Conservation (phyloP, 176 grass and related monocot species). For the Cenchrus fungigraminus region DNA sequence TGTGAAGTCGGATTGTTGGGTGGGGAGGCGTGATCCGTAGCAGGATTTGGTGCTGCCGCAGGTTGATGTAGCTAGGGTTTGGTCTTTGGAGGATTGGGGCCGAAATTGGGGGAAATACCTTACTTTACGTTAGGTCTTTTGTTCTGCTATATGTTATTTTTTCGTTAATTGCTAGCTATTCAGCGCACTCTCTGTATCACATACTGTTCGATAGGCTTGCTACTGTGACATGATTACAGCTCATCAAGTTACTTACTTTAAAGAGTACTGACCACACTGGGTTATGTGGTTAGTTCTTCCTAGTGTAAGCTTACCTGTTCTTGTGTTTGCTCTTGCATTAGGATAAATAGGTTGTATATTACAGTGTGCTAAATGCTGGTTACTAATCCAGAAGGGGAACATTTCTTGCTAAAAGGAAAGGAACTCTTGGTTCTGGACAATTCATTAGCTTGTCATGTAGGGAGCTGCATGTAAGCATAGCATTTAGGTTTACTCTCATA, state of each 20-base stretch:
- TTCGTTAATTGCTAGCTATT: neutral
- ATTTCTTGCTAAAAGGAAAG: neutral
- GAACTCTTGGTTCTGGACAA: neutral
- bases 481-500: neutral
- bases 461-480: neutral
- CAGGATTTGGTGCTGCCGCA: neutral
- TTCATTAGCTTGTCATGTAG: neutral
- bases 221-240: neutral
- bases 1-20: neutral
- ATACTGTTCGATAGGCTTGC: neutral
- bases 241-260: neutral
- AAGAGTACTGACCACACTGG: neutral
- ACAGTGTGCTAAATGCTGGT: neutral
- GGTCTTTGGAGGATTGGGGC: slow-evolving; percentile 2
- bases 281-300: neutral
- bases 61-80: slow-evolving; percentile 44
- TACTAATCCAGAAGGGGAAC: neutral
- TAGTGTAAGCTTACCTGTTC: neutral
- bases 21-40: neutral
- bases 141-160: neutral
- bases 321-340: neutral
- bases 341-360: neutral
- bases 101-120: slow-evolving; percentile 2
- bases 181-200: neutral
- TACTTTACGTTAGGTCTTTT: neutral